phyloP scores from a whole-genome alignment of 306 rosid species.

The Ziziphus jujuba region DNA sequence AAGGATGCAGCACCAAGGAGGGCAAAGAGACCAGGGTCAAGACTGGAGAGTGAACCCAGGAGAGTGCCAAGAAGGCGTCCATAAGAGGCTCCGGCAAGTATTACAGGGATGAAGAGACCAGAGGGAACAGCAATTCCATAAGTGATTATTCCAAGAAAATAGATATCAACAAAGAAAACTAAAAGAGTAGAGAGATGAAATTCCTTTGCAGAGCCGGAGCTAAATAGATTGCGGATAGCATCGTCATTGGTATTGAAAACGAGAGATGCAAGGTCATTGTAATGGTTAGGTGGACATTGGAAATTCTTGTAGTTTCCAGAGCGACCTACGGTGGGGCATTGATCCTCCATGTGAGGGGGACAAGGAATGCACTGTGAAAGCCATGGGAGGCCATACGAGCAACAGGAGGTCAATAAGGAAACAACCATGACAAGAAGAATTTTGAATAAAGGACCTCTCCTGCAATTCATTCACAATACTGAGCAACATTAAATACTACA shows the following conservation, averaged over 20 bases:
- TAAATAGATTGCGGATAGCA: slow-evolving; percentile 64
- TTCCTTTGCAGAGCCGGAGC: slow-evolving; percentile 43
- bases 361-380: slow-evolving; percentile 64
- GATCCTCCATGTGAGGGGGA: slow-evolving; percentile 47
- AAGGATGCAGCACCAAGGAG: slow-evolving; percentile 92
- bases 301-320: slow-evolving; percentile 69
- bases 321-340: slow-evolving; percentile 62
- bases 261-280: slow-evolving; percentile 80
- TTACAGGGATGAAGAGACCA: slow-evolving; percentile 80
- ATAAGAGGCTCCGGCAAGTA: slow-evolving; percentile 77
- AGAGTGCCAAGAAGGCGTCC: slow-evolving; percentile 68
- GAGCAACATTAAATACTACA: slow-evolving; percentile 17
- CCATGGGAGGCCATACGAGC: slow-evolving; percentile 76
- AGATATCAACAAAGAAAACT: slow-evolving; percentile 57
- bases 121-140: slow-evolving; percentile 85
- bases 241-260: slow-evolving; percentile 74
- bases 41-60: slow-evolving; percentile 40
- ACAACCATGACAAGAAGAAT: slow-evolving; percentile 50
- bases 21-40: slow-evolving; percentile 73
- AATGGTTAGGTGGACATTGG: slow-evolving; percentile 69
- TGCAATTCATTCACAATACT: slow-evolving; percentile 42
- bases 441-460: slow-evolving; percentile 73
- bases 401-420: slow-evolving; percentile 61
- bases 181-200: slow-evolving; percentile 63
- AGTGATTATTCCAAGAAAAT: slow-evolving; percentile 67